Conservation (phyloP, 805 yeast species). For the Candida orba region DNA sequence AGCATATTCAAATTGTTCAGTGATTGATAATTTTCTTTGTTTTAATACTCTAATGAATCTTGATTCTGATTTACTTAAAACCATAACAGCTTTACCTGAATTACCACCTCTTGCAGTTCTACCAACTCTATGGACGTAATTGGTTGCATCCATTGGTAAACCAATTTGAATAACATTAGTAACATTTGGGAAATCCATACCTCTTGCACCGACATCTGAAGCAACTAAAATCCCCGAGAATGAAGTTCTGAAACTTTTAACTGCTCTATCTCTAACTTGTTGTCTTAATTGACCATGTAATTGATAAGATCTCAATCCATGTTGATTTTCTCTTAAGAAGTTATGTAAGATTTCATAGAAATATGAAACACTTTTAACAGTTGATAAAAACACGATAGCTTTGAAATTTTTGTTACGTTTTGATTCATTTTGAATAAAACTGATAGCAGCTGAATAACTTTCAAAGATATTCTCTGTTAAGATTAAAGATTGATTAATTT, state of each 20-base stretch:
- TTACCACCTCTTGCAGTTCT: constrained; percentile 93
- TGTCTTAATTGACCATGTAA: constrained; percentile 77
- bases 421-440: constrained; percentile 37
- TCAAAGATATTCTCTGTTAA: constrained; percentile 49
- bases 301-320: constrained; percentile 27
- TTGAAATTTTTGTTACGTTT: constrained; percentile 45
- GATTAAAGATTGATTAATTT: constrained; percentile 61
- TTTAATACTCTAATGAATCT: constrained; percentile 46
- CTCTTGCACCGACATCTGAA: constrained; percentile 94
- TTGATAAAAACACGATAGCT: constrained; percentile 78
- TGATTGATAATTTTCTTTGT: constrained; percentile 48
- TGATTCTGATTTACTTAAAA: constrained; percentile 48
- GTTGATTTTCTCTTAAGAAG: constrained; percentile 16
- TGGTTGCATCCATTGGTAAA: constrained; percentile 65
- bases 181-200: constrained; percentile 90
- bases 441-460: constrained; percentile 49
- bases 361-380: constrained; percentile 56
- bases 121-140: constrained; percentile 89
- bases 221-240: constrained; percentile 59
- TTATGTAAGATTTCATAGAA: constrained; percentile 26
- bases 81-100: constrained; percentile 62
- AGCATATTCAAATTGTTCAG: constrained; percentile 34
- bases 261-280: constrained; percentile 53
- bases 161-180: constrained; percentile 81
- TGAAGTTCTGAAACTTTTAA: constrained; percentile 44